These are phyloP conservation scores for Magnaporthiopsis incrustans DNA, from an alignment of 2,329 filamentous ascomycete genomes.

Conservation along the genomic window DNA sequence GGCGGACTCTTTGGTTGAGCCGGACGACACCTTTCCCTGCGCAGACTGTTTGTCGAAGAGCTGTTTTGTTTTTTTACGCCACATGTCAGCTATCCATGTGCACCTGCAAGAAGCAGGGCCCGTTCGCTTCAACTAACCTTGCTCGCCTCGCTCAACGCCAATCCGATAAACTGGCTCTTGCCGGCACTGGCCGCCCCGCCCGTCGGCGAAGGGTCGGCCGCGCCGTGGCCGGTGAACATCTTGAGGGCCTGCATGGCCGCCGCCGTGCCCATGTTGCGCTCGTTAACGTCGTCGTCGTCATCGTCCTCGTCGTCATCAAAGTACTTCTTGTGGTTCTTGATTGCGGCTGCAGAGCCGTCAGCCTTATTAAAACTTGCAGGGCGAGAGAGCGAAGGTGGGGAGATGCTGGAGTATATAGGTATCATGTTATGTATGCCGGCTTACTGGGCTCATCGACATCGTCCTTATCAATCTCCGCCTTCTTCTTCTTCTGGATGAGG, in stretches of 20 bases:
- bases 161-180: slow-evolving; percentile 72
- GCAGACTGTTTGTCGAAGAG: slow-evolving; percentile 52
- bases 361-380: background rate
- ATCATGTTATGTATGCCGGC: slow-evolving; percentile 10
- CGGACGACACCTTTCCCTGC: slow-evolving; percentile 43
- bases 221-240: slow-evolving; percentile 58
- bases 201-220: slow-evolving; percentile 34
- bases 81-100: background rate
- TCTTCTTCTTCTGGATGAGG: slow-evolving; percentile 40
- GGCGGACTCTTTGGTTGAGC: slow-evolving; percentile 71
- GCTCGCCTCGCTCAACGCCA: slow-evolving; percentile 82
- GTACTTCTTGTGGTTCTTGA: slow-evolving; percentile 67
- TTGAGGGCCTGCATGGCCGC: slow-evolving; percentile 77
- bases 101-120: too few relatives aligned
- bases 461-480: slow-evolving; percentile 37
- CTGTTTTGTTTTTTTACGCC: slow-evolving; percentile 21
- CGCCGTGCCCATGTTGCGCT: slow-evolving; percentile 54
- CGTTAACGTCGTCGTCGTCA: slow-evolving; percentile 36
- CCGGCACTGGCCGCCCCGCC: slow-evolving; percentile 17
- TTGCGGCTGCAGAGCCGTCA: slow-evolving; percentile 44
- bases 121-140: slow-evolving; percentile 41
- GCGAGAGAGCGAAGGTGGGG: background rate
- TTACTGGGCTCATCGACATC: slow-evolving; percentile 42
- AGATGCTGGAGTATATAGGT: too few relatives aligned
- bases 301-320: slow-evolving; percentile 49